Evolutionary conservation across 1,139 yeast species (phyloP), one percentile per base, ranked within the genome.

Genomic region (Saccharomyces hybrid): DNA sequence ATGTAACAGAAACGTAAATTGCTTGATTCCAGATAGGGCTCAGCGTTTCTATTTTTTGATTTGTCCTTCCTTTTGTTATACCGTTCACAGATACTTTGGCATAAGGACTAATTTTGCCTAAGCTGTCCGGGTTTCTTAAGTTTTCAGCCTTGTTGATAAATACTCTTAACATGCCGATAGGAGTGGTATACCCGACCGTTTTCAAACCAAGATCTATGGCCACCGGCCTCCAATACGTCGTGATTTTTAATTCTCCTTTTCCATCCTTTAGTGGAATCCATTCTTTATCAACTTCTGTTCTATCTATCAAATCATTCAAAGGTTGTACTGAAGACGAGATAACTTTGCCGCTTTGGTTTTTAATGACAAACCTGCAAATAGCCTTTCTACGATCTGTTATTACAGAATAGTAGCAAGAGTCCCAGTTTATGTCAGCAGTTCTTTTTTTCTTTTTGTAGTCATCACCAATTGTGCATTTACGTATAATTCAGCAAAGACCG

Each of bases 81-180:
- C 89, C 91, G 66, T 88, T 89, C 46, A 88, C 78, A 66, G 88
- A 73, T 14, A 90, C 75, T 65, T 96, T 82, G 14, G 83, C 81
- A 67, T 91, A 91, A 41, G 99, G 98, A 71, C 90, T 97, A 66
- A 89, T 82, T 65, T 83, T 86, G 54, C 97, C 97, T 56, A 90
- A 78, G 56, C 83, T 83, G 69, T 89, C 97, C 72, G 88, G 77
- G 71, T 91, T 90, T 56, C 87, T 80, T 65, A 91, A 78, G 57
- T 82, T 84, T 56, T 78, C 79, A 49, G 93, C 97, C 58, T 78
- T 78, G 62, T 81, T 81, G 60, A 91, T 71, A 60, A 83, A 79
- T 55, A 91, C 77, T 65, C 97, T 82, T 12, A 90, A 77, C 47
- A 86, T 91, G 65, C 99, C 99, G 67, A 90, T 84, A 53, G 99